Evolutionary conservation across 2,329 filamentous ascomycete genomes (phyloP).

Genomic region (Colletotrichum limetticola): DNA sequence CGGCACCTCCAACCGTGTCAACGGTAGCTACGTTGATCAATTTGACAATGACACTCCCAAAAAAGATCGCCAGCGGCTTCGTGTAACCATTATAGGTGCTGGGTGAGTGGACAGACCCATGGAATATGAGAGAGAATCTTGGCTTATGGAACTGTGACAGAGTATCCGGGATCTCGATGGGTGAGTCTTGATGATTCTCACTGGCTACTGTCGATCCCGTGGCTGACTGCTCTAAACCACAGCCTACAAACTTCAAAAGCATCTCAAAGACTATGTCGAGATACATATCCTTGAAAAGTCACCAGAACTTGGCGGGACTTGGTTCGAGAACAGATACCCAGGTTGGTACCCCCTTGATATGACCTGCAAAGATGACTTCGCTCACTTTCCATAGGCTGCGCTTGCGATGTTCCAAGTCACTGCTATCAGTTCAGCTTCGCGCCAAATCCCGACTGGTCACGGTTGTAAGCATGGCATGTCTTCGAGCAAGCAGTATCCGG

Average conservation of each 20-base stretch:
- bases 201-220: background rate
- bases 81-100: background rate
- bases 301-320: conserved; percentile 54
- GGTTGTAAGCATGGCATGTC: conserved; percentile 36
- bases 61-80: background rate
- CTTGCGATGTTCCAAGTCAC: conserved; percentile 55
- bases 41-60: background rate
- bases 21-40: background rate
- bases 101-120: background rate
- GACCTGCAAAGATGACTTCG: background rate
- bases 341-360: background rate
- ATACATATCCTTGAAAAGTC: conserved; percentile 55
- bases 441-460: conserved; percentile 52
- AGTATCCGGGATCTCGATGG: background rate
- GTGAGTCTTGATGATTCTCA: background rate
- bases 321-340: conserved; percentile 52
- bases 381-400: conserved; percentile 40
- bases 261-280: conserved; percentile 36
- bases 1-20: background rate
- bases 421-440: conserved; percentile 56
- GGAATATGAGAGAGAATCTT: background rate
- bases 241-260: conserved; percentile 38
- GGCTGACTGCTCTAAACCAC: background rate
- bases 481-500: background rate
- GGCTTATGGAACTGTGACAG: background rate